Base-by-base conservation (phyloP, 495 filamentous ascomycete species). In the Xylaria scruposa region DNA sequence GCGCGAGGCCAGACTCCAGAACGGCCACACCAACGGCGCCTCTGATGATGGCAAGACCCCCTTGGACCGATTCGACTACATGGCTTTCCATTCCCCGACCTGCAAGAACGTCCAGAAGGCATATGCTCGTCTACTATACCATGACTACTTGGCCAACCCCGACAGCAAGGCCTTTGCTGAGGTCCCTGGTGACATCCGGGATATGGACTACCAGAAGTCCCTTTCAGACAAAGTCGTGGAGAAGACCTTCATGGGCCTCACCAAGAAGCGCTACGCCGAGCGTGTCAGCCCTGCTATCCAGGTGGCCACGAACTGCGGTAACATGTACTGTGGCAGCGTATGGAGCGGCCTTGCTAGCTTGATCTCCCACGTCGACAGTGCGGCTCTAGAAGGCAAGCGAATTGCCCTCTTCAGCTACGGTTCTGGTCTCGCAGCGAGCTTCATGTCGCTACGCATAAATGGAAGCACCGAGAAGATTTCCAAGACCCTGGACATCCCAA, bases 241-340 rank as follows among this genome's bases (percentile, higher is more conserved):
- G 88, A 98, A 98, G 91, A 92, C 92, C 67, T 97, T 99, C 84
- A 94, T 98, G 92, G 90, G 78, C 62, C 89, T 98, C 72, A 91
- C 93, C 79, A 99, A 99, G 92, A 98, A 98, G 90, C 91, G 91
- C 70, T 98, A 94, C 85, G 89, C 91, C 74, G 90, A 94, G 82
- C 93, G 94, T 81, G 93, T 99, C 70, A 86, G 91, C 79, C 94
- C 97, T 47, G 84, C 87, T 78, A 92, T 96, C 79, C 86, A 97
- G 80, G 92, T 97, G 29, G 92, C 96, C 46, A 98, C 94, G 54
- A 91, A 94, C 85, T 97, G 94, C 83, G 97, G 96, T 82, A 99
- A 99, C 88, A 99, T 98, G 97, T 99, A 99, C 86, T 95, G 92
- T 77, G 96, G 92, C 62, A 97, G 93, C 79, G 93, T 99, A 75